These are phyloP conservation scores for Canavalia ensiformis DNA, from an alignment of 306 rosid species.

Conservation along the genomic window DNA sequence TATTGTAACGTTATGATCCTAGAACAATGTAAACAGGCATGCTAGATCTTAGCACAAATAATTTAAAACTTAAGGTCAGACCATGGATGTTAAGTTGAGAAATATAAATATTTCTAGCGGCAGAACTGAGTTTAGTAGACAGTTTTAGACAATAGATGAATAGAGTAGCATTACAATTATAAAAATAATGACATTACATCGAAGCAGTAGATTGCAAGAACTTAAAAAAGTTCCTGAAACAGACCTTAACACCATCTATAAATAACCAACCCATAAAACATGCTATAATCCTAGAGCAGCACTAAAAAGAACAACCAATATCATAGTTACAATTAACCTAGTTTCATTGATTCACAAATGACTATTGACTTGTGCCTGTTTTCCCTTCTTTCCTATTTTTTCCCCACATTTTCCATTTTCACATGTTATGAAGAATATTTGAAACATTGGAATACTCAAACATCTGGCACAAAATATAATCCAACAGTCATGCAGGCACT, in stretches of 20 bases:
- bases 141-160: slow-evolving; percentile 24
- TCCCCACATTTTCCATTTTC: neutral
- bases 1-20: slow-evolving; percentile 12
- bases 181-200: slow-evolving; percentile 27
- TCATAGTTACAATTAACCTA: slow-evolving; percentile 15
- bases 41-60: slow-evolving; percentile 21
- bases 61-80: slow-evolving; percentile 9
- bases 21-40: slow-evolving; percentile 4
- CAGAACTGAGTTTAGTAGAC: slow-evolving; percentile 36
- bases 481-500: slow-evolving; percentile 19
- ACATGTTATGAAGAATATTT: neutral
- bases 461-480: slow-evolving; percentile 23
- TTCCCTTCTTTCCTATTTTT: slow-evolving; percentile 13
- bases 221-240: slow-evolving; percentile 6
- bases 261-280: slow-evolving; percentile 24
- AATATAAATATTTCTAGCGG: slow-evolving; percentile 38
- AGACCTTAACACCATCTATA: slow-evolving; percentile 6
- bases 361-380: slow-evolving; percentile 12
- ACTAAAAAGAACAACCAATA: slow-evolving; percentile 16
- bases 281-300: slow-evolving; percentile 26
- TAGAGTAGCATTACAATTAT: slow-evolving; percentile 24
- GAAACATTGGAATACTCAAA: slow-evolving; percentile 15
- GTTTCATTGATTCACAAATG: neutral
- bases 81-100: slow-evolving; percentile 24
- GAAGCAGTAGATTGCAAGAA: slow-evolving; percentile 16